Evolutionary conservation across 306 rosid species (phyloP).

Genomic region (Fragaria iinumae): DNA sequence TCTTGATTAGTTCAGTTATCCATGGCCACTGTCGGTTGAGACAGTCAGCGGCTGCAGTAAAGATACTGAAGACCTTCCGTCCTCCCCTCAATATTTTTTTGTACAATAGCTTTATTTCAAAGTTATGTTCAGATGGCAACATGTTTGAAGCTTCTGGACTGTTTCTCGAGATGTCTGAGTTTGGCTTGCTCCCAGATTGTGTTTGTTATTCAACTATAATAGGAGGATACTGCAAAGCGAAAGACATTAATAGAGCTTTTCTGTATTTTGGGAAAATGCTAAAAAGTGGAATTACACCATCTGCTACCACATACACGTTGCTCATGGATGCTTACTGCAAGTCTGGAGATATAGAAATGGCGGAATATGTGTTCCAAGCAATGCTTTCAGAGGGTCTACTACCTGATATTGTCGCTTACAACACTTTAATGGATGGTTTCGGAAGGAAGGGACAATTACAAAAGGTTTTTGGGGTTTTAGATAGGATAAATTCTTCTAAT

Average conservation of each 20-base stretch:
- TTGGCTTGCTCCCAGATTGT: constrained; percentile 35
- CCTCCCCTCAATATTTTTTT: constrained; percentile 27
- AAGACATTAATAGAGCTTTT: constrained; percentile 21
- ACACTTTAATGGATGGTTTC: constrained; percentile 38
- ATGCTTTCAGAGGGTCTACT: constrained; percentile 27
- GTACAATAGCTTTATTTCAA: constrained; percentile 38
- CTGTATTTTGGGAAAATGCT: constrained; percentile 38
- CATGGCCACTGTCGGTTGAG: constrained; percentile 38
- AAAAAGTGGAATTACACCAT: constrained; percentile 35
- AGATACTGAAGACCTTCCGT: constrained; percentile 31
- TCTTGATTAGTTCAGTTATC: constrained; percentile 32
- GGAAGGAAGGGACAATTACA: constrained; percentile 39
- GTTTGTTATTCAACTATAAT: constrained; percentile 35
- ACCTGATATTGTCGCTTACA: constrained; percentile 37
- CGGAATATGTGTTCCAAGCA: constrained; percentile 31
- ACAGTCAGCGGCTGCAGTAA: constrained; percentile 18
- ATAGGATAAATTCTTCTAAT: constrained; percentile 29
- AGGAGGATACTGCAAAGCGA: constrained; percentile 32
- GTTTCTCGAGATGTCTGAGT: constrained; percentile 34
- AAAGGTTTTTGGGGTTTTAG: constrained; percentile 33
- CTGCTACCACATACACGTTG: constrained; percentile 25
- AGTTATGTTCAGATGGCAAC: constrained; percentile 29
- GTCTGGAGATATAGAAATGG: constrained; percentile 31
- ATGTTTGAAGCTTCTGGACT: constrained; percentile 28
- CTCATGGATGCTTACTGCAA: constrained; percentile 33